Evolutionary conservation across 345 rosid genomes (phyloP).

Genomic region (Ricinus communis): DNA sequence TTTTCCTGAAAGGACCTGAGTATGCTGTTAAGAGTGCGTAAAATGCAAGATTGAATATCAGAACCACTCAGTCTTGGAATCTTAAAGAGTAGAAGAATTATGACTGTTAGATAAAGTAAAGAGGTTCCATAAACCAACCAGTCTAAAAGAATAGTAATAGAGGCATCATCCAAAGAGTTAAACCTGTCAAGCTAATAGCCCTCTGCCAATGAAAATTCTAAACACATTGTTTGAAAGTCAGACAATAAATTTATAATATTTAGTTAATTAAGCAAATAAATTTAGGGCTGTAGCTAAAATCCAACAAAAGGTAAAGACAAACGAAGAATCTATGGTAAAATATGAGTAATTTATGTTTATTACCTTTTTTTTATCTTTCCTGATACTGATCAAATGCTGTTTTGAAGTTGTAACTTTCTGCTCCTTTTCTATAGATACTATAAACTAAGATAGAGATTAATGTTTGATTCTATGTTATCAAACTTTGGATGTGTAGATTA

Average conservation of each 20-base stretch:
- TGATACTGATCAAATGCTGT: not conserved
- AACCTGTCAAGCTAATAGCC: not conserved
- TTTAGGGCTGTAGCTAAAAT: not conserved
- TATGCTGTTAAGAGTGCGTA: no score
- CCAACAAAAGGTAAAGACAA: not conserved
- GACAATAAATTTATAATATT: not conserved
- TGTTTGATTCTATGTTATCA: no score
- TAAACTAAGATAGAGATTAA: no score
- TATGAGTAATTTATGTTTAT: not conserved
- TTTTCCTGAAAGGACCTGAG: no score
- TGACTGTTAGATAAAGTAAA: not conserved
- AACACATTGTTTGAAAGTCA: not conserved
- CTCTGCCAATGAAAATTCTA: not conserved
- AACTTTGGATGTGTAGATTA: no score
- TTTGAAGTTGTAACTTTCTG: no score
- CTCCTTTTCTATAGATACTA: no score
- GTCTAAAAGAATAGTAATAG: not conserved
- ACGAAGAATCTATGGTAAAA: not conserved
- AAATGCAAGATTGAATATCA: no score
- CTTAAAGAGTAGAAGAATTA: no score
- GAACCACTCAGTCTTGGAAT: no score
- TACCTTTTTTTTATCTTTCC: not conserved
- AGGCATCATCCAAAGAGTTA: not conserved
- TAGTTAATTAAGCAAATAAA: no score
- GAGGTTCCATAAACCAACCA: slow-evolving; percentile 5